Base-by-base conservation (phyloP, 2,329 filamentous ascomycete species). In the Rhynchosporium agropyri region DNA sequence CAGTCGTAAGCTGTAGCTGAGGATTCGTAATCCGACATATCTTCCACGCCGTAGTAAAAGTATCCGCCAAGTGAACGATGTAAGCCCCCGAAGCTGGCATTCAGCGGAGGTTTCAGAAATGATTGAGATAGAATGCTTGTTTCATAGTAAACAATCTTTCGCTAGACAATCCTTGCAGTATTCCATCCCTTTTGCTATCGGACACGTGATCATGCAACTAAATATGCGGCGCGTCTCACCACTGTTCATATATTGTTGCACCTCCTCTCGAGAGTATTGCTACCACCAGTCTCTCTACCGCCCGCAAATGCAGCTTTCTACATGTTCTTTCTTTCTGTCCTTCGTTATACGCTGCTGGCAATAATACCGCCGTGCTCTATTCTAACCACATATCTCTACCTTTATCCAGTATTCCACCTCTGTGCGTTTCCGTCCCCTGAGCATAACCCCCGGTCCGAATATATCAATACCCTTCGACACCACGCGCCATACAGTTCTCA, bases 331-430 rank as follows among this genome's bases (percentile, higher is more conserved):
- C 64, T 71, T 29, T 70, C 65, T 65, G 61, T 74, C 46, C 68
- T 74, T 62, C 72, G 72, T 58, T 65, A 70, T 71, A 70, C 69
- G 60, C 73, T 77, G 43, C 79, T 82, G 73, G 71, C 85, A 57
- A 75, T 84, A 56, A 73, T 89, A 50, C 87, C 91, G 55, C 73
- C 94, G 73, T 88, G 90, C 63, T 71, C 94, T 73, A 77, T 85
- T 67, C 84, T 85, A 72, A 91, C 90, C 58, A 71, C 87, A 68
- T 96, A 93, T 78, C 83, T 98, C 59, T 97, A 97, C 79, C 80
- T 94, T 45, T 98, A 96, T 74, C 93, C 95, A 8, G 73, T 91
- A 69, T 89, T 97, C 73, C 83, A 86, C 68, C 84, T 85, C 72
- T 98, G 93, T 80, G 87, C 84, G 43, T 98, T 97, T 76, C 91